Base-by-base conservation (phyloP, 768 basidiomycete species). In the Mrakia blollopis region DNA sequence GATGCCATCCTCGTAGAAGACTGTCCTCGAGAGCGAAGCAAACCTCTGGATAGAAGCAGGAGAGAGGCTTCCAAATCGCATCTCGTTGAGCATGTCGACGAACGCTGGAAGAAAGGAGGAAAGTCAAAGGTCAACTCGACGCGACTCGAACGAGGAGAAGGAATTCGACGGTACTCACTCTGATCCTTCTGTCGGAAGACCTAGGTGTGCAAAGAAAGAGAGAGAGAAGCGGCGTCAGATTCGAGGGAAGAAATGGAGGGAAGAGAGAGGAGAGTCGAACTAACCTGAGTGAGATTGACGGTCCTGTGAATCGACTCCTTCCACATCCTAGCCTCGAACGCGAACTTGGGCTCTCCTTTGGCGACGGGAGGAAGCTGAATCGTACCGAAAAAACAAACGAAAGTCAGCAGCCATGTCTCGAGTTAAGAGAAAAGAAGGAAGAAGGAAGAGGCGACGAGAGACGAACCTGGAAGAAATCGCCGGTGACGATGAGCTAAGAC, bases 51-150 rank as follows among this genome's bases (percentile, higher is more conserved):
- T 89, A 0, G 94, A 94, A 30, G 85, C 84, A 3, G 81, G 78
- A 0, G 89, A 87, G 44, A 98, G 84, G 25, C 80, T 85, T 4
- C 97, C 97, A 80, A 93, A 96, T 23, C 97, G 89, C 97, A 98
- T 98, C 83, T 98, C 94, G 82, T 98, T 99, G 71, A 98, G 86
- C 94, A 98, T 98, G 83, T 92, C 87, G 71, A 99, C 88, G 35
- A 78, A 78, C 21, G 65, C 74, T 75, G 35, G 5, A 18, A n/a
- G 65, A 23, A 35, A 21, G 47, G 41, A 25, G n/a, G 7, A 23
- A 75, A 68, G 54, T 37, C 35, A 37, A 60, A 25, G 67, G 30
- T 69, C n/a, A 25, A 18, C 14, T 16, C 18, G 41, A 50, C 30
- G 21, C 37, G 30, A 47, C 30, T 21, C 35, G 8, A 14, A 25